Percentiles rank a stretch among this genome's conserved stretches.
Conservation (phyloP, 305 asterid species). For the Fraxinus nigra region DNA sequence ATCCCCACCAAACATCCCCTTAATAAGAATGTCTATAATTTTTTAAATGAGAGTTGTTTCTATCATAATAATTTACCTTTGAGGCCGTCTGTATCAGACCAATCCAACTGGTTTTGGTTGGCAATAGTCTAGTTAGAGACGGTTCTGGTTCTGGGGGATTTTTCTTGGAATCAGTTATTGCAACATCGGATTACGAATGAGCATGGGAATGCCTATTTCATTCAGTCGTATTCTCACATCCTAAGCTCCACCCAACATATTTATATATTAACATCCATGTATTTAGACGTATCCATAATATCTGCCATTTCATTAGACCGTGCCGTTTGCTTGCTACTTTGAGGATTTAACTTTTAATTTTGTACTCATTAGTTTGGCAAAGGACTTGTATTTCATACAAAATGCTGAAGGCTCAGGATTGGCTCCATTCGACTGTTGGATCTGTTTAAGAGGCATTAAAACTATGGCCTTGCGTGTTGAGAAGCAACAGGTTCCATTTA, state of each 20-base stretch:
- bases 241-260: background rate
- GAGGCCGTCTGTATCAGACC: background rate
- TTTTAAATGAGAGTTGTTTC: background rate
- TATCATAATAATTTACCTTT: background rate
- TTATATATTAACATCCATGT: background rate
- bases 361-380: slow-evolving; percentile 56
- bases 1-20: too few relatives aligned
- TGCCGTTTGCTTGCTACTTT: background rate
- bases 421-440: slow-evolving; percentile 97
- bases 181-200: background rate
- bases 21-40: background rate
- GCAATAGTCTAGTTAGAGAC: background rate
- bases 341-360: slow-evolving; percentile 10
- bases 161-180: background rate
- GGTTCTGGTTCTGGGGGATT: background rate
- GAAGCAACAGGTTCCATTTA: slow-evolving; percentile 69
- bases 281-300: background rate
- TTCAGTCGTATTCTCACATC: background rate
- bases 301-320: background rate
- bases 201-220: background rate
- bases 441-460: slow-evolving; percentile 89
- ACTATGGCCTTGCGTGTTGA: slow-evolving; percentile 85
- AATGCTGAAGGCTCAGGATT: slow-evolving; percentile 93
- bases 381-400: slow-evolving; percentile 71
- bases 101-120: background rate